Evolutionary conservation across 2,329 filamentous ascomycete species (phyloP).

Genomic region (Hymenoscyphus salicellus): DNA sequence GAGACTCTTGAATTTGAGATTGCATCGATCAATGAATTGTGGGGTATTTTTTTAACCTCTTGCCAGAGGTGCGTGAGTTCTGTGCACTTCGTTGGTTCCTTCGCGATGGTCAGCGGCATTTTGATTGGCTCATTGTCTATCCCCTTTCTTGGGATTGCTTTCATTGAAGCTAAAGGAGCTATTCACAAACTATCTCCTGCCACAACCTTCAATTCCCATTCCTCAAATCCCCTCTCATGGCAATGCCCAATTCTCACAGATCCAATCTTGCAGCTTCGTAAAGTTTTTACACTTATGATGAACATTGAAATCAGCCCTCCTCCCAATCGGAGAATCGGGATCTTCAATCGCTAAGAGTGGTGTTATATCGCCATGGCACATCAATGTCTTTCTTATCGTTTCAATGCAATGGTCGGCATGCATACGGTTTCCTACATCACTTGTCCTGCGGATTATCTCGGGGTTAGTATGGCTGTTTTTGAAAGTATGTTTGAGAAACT

Average conservation of each 20-base stretch:
- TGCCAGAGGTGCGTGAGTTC: neutral
- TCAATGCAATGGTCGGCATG: constrained; percentile 8
- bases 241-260: neutral
- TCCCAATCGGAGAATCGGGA: neutral
- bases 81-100: neutral
- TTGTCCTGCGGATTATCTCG: no score
- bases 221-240: neutral
- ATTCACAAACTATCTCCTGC: neutral
- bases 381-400: neutral
- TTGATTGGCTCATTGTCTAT: neutral
- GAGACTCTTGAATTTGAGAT: no score
- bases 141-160: neutral
- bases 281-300: constrained; percentile 5
- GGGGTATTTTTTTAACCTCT: neutral
- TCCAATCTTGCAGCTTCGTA: neutral
- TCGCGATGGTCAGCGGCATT: neutral
- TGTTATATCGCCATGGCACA: constrained; percentile 8
- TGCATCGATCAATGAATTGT: neutral
- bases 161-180: neutral
- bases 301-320: constrained; percentile 1
- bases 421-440: constrained; percentile 3
- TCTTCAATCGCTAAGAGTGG: constrained; percentile 1
- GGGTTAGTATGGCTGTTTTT: no score
- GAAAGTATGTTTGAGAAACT: no score
- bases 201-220: neutral